These are phyloP conservation scores for Punica granatum DNA, from an alignment of 345 rosid species.

Conservation along the genomic window DNA sequence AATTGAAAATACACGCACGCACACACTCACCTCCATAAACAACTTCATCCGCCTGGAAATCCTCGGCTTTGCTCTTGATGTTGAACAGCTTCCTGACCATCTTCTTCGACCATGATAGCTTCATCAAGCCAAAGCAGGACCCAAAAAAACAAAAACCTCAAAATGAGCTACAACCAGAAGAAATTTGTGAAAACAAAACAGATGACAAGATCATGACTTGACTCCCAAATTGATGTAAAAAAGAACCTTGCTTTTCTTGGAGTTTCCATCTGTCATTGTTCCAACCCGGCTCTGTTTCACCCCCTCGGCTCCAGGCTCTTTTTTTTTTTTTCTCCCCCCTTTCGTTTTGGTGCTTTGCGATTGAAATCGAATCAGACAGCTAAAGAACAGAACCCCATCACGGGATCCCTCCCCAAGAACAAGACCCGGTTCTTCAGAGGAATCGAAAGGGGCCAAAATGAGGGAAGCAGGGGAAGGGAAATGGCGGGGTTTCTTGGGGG, in stretches of 20 bases:
- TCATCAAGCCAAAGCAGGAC: constrained; percentile 21
- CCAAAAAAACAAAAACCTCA: not conserved
- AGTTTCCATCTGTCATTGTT: constrained; percentile 80
- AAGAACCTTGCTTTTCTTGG: constrained; percentile 88
- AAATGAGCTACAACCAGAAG: not conserved
- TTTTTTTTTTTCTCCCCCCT: too few relatives aligned
- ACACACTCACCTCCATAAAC: constrained; percentile 44
- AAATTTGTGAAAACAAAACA: not conserved
- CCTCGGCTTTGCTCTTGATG: constrained; percentile 82
- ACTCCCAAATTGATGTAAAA: not conserved
- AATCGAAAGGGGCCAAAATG: not conserved
- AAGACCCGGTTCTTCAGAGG: not conserved
- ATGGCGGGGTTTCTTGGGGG: constrained; percentile 15
- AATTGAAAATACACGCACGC: not conserved
- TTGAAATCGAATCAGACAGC: constrained; percentile 16
- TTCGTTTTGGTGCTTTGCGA: constrained; percentile 9
- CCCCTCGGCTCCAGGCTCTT: constrained; percentile 6
- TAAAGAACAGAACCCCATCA: not conserved
- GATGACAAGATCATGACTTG: not conserved
- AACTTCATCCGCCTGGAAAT: constrained; percentile 76
- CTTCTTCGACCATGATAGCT: constrained; percentile 96
- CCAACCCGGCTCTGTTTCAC: constrained; percentile 26
- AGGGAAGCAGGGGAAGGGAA: constrained; percentile 14
- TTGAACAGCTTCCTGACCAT: constrained; percentile 91
- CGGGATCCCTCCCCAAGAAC: constrained; percentile 6